These are phyloP conservation scores for Hansenula sp. DNA, from an alignment of 1,139 yeast species.

Conservation along the genomic window DNA sequence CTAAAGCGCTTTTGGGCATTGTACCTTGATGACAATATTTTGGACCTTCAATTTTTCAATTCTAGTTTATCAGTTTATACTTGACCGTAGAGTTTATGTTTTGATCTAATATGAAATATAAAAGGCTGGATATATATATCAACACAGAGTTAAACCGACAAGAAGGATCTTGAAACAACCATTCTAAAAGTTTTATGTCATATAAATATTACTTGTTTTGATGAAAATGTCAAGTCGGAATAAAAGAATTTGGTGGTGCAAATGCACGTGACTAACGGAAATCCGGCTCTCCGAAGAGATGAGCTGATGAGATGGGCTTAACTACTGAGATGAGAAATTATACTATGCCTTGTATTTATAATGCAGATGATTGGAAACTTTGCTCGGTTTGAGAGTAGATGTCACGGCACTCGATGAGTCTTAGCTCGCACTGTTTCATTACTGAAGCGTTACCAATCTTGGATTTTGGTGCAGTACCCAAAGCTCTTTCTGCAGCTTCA, in stretches of 20 bases:
- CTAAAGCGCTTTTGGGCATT: slow-evolving; percentile 4
- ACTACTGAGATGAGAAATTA: not conserved
- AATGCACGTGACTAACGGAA: not conserved
- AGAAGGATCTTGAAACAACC: too few relatives aligned
- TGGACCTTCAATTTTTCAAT: too few relatives aligned
- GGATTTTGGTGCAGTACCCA: slow-evolving; percentile 26
- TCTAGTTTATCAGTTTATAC: too few relatives aligned
- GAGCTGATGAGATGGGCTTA: too few relatives aligned
- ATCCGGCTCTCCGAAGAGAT: too few relatives aligned
- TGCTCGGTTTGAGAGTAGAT: slow-evolving; percentile 20
- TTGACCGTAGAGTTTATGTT: too few relatives aligned
- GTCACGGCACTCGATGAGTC: slow-evolving; percentile 30
- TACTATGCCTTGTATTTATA: slow-evolving; percentile 3
- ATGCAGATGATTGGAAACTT: slow-evolving; percentile 4
- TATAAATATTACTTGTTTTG: not conserved
- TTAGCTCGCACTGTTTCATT: slow-evolving; percentile 36
- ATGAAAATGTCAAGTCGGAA: not conserved
- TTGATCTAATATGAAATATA: too few relatives aligned
- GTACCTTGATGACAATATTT: slow-evolving; percentile 7
- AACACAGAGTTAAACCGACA: too few relatives aligned
- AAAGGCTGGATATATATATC: too few relatives aligned
- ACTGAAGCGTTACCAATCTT: slow-evolving; percentile 31
- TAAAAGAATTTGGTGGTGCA: not conserved
- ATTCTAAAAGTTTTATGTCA: too few relatives aligned
- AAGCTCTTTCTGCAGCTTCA: slow-evolving; percentile 13